Percentiles rank a stretch among this genome's conserved stretches.
Conservation (phyloP, 2,329 filamentous ascomycete genomes). For the Penicillium polonicum region DNA sequence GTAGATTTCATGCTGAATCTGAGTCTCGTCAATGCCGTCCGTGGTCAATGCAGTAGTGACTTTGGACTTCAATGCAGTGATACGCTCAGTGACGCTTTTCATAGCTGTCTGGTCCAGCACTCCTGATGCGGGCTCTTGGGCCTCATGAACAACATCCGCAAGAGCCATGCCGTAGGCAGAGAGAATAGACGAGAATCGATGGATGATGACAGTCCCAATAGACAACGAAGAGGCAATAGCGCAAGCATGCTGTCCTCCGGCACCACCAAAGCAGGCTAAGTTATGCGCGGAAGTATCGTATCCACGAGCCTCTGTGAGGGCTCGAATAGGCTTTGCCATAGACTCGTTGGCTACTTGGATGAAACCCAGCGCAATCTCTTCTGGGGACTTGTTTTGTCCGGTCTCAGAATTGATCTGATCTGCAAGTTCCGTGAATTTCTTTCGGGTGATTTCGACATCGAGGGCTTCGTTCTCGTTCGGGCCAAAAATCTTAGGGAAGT, state of each 20-base stretch:
- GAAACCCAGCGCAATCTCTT: constrained; percentile 51
- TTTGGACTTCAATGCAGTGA: constrained; percentile 30
- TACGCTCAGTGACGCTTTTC: constrained; percentile 38
- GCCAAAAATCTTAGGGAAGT: constrained; percentile 95
- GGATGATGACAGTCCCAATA: constrained; percentile 72
- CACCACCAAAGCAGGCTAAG: constrained; percentile 86
- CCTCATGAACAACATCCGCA: constrained; percentile 88
- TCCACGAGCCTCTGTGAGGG: constrained; percentile 86
- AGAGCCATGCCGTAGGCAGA: constrained; percentile 93
- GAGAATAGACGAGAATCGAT: constrained; percentile 85
- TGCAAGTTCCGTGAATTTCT: constrained; percentile 64
- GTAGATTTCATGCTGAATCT: constrained; percentile 45
- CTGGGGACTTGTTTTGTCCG: constrained; percentile 52
- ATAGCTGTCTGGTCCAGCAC: constrained; percentile 17
- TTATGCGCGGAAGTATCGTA: constrained; percentile 87
- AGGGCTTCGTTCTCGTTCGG: constrained; percentile 81
- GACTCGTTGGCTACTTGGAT: constrained; percentile 45
- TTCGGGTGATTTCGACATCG: constrained; percentile 68
- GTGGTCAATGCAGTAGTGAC: constrained; percentile 32
- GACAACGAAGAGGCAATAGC: constrained; percentile 83
- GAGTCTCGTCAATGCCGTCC: constrained; percentile 41
- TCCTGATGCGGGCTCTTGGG: constrained; percentile 64
- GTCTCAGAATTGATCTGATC: constrained; percentile 73
- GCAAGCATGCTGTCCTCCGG: constrained; percentile 91
- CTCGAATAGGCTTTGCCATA: constrained; percentile 71